Evolutionary conservation across 768 basidiomycete species (phyloP).

Genomic region (Lactifluus echinatus): DNA sequence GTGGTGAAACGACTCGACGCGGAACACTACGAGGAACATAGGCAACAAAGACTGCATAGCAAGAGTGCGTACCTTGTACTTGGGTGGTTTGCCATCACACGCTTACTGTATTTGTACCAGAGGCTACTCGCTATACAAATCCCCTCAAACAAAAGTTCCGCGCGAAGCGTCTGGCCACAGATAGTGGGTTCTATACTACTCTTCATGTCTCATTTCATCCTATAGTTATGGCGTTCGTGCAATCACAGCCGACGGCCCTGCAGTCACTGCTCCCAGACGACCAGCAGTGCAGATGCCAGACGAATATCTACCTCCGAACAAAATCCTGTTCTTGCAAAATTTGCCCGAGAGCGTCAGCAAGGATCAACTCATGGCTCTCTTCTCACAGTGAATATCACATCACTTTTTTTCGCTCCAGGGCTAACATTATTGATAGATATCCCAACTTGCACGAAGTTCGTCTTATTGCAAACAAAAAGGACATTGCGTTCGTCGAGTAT

Average conservation of each 20-base stretch:
- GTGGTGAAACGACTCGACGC: constrained; percentile 72
- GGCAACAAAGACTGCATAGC: constrained; percentile 60
- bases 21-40: constrained; percentile 65
- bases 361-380: constrained; percentile 82
- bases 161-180: constrained; percentile 71
- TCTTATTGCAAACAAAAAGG: constrained; percentile 94
- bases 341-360: constrained; percentile 89
- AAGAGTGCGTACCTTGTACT: constrained; percentile 72
- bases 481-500: constrained; percentile 98
- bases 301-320: constrained; percentile 99
- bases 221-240: constrained; percentile 5
- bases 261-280: constrained; percentile 57
- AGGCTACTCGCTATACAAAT: constrained; percentile 77
- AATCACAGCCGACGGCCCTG: constrained; percentile 55
- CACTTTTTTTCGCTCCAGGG: background rate
- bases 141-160: constrained; percentile 82
- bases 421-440: constrained; percentile 49
- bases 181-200: constrained; percentile 42
- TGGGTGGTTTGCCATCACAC: background rate
- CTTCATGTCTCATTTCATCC: background rate
- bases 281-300: constrained; percentile 96
- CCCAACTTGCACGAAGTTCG: constrained; percentile 96
- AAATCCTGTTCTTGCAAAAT: constrained; percentile 97
- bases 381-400: constrained; percentile 65
- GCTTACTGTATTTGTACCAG: constrained; percentile 32